Evolutionary conservation across 2,329 filamentous ascomycete genomes (phyloP).

Genomic region (Botryotinia convoluta): DNA sequence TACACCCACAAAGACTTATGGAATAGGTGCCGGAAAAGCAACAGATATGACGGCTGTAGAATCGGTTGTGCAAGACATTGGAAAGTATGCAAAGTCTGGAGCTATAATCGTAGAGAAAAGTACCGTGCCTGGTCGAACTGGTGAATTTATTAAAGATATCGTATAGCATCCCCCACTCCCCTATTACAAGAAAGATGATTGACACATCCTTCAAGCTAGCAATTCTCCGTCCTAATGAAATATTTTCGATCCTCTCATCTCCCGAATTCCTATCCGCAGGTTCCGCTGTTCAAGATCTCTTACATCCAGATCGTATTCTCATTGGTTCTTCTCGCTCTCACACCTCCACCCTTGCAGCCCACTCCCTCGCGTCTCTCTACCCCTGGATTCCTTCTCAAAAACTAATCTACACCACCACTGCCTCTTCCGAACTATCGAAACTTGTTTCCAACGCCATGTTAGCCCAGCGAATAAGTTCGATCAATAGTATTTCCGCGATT

Average conservation of each 20-base stretch:
- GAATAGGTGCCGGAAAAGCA: conserved; percentile 66
- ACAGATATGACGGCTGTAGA: conserved; percentile 73
- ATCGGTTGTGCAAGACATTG: conserved; percentile 65
- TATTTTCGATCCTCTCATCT: conserved; percentile 76
- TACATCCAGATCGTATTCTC: conserved; percentile 69
- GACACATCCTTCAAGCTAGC: conserved; percentile 45
- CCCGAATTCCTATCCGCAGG: conserved; percentile 80
- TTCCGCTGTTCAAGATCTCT: conserved; percentile 68
- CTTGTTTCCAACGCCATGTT: conserved; percentile 78
- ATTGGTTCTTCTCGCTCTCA: conserved; percentile 59
- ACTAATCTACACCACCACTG: conserved; percentile 71
- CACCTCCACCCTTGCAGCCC: conserved; percentile 48
- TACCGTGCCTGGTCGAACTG: conserved; percentile 74
- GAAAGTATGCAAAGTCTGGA: conserved; percentile 60
- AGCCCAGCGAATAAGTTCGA: conserved; percentile 75
- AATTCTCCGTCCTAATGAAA: conserved; percentile 58
- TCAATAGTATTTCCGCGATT: conserved; percentile 77
- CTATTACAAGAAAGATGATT: conserved; percentile 26
- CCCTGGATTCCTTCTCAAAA: conserved; percentile 66
- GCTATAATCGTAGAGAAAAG: conserved; percentile 80
- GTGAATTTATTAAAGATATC: conserved; percentile 65
- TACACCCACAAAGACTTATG: conserved; percentile 72
- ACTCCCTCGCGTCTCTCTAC: conserved; percentile 64
- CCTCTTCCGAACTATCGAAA: conserved; percentile 77
- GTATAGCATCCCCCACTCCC: conserved; percentile 41